Conservation (phyloP, 2,329 filamentous ascomycete genomes). For the Calonectria pseudoreteaudii region DNA sequence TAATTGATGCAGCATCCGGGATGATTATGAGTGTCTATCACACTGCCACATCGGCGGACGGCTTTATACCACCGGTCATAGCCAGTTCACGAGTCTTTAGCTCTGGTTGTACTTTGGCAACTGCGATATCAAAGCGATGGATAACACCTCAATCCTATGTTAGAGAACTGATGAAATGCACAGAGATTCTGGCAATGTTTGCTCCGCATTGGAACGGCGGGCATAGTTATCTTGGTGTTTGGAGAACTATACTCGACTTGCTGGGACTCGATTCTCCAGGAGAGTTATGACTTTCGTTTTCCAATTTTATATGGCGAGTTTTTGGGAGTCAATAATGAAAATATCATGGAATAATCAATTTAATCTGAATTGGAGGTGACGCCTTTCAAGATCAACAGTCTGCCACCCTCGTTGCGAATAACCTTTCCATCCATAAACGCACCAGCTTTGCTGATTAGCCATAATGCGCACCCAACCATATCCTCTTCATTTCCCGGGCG, state of each 20-base stretch:
- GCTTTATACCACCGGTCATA: not conserved
- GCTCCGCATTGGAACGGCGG: not conserved
- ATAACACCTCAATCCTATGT: not conserved
- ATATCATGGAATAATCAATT: not conserved
- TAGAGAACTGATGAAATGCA: not conserved
- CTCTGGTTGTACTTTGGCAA: not conserved
- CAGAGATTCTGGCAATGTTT: not conserved
- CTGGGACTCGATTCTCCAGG: not conserved
- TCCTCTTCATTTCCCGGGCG: not conserved
- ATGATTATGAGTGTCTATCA: not conserved
- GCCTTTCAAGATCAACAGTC: not conserved
- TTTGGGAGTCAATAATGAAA: not conserved
- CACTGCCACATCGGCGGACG: not conserved
- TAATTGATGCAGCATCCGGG: not conserved
- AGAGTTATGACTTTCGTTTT: not conserved
- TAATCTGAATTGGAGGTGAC: constrained; percentile 5
- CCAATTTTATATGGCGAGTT: not conserved
- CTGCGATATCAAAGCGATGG: not conserved
- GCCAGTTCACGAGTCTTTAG: not conserved
- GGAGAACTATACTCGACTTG: not conserved
- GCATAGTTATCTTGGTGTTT: not conserved
- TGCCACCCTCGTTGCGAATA: not conserved
- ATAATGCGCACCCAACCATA: not conserved
- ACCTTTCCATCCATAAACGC: constrained; percentile 8
- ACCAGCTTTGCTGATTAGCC: constrained; percentile 1